phyloP scores from a whole-genome alignment of 1,284 basidiomycete genomes.

The Moesziomyces parantarcticus region DNA sequence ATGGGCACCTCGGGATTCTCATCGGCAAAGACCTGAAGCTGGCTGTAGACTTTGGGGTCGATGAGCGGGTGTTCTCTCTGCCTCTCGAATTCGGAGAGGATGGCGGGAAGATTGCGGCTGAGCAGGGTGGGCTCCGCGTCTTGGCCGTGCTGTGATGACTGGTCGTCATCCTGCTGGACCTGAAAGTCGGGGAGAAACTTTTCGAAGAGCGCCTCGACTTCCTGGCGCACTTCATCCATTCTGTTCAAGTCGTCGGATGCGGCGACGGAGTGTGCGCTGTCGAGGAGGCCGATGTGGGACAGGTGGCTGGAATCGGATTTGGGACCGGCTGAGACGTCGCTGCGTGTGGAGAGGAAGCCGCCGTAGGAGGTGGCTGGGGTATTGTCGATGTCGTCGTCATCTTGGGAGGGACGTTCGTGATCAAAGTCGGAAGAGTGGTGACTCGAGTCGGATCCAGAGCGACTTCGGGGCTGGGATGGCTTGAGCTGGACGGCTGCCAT shows the following conservation, averaged over 20 bases:
- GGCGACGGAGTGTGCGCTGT: slow-evolving; percentile 17
- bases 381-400: slow-evolving; percentile 45
- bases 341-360: slow-evolving; percentile 24
- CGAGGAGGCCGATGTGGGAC: slow-evolving; percentile 19
- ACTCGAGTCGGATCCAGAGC: slow-evolving; percentile 29
- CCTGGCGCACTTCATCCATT: slow-evolving; percentile 27
- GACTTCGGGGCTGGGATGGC: slow-evolving; percentile 20
- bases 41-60: slow-evolving; percentile 34
- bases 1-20: slow-evolving; percentile 44
- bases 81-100: slow-evolving; percentile 40
- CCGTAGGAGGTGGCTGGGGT: slow-evolving; percentile 45
- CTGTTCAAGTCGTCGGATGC: slow-evolving; percentile 28
- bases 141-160: slow-evolving; percentile 1
- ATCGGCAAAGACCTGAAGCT: slow-evolving; percentile 33
- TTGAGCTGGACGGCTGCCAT: slow-evolving; percentile 36
- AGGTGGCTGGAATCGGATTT: slow-evolving; percentile 32
- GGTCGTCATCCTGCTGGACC: slow-evolving; percentile 16
- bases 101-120: slow-evolving; percentile 40
- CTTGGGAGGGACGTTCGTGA: slow-evolving; percentile 34
- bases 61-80: slow-evolving; percentile 37
- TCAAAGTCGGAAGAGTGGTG: slow-evolving; percentile 38
- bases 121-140: slow-evolving; percentile 29
- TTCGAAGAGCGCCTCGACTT: slow-evolving; percentile 40
- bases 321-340: slow-evolving; percentile 19
- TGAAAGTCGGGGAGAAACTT: slow-evolving; percentile 35